These are phyloP conservation scores for Ceratobasidium sp. DNA, from an alignment of 1,284 basidiomycete genomes.

Conservation along the genomic window DNA sequence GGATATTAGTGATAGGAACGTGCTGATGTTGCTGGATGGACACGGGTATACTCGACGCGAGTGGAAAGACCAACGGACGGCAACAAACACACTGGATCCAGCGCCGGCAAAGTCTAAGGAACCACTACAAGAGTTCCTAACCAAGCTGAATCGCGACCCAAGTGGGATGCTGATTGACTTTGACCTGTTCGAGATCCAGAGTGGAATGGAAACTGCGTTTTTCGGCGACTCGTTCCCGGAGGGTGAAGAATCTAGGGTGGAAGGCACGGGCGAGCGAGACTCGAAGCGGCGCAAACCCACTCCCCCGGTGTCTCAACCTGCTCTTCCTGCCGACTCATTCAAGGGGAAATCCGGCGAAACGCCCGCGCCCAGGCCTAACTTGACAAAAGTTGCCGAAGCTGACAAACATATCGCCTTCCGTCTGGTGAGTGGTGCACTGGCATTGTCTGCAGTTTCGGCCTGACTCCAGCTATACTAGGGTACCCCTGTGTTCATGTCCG, in stretches of 20 bases:
- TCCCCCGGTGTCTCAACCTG: not conserved
- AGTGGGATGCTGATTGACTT: slow-evolving; percentile 4
- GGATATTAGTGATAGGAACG: slow-evolving; percentile 11
- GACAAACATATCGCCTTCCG: slow-evolving; percentile 6
- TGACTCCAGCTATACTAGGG: not conserved
- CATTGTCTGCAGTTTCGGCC: not conserved
- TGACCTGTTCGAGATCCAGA: not conserved
- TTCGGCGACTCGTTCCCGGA: not conserved
- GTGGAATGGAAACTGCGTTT: not conserved
- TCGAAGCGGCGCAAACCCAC: not conserved
- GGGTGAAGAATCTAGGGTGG: no score
- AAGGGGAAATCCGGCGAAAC: no score
- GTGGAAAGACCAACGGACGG: not conserved
- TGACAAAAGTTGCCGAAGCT: no score
- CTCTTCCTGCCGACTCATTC: no score
- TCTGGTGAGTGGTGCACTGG: not conserved
- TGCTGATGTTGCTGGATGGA: not conserved
- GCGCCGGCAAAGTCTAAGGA: not conserved
- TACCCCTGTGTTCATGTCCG: slow-evolving; percentile 18
- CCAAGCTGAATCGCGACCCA: not conserved
- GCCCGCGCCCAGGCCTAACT: no score
- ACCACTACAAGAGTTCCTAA: not conserved
- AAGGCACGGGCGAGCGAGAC: not conserved
- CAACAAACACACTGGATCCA: not conserved
- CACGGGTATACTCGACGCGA: not conserved